These are phyloP conservation scores for Trametes elegans DNA, from an alignment of 768 basidiomycete genomes.

Conservation along the genomic window DNA sequence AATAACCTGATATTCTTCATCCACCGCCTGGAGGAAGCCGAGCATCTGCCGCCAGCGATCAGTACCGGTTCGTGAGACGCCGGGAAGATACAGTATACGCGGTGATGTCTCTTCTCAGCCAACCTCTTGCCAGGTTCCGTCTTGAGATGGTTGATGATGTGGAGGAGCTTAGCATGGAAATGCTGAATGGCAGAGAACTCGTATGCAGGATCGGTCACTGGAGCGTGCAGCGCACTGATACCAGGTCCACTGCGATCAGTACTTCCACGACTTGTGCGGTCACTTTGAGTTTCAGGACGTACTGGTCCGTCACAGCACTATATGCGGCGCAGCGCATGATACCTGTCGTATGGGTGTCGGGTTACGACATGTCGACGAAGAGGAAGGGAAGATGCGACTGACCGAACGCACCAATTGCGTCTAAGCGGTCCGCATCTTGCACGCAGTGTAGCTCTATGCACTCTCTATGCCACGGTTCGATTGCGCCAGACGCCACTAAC, in stretches of 20 bases:
- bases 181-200: constrained; percentile 67
- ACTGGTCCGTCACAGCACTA: constrained; percentile 37
- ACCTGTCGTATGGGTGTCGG: constrained; percentile 24
- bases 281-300: constrained; percentile 17
- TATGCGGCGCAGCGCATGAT: constrained; percentile 50
- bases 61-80: not conserved
- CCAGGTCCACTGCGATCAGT: too few relatives aligned
- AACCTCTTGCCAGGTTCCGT: constrained; percentile 66
- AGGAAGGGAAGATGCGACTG: too few relatives aligned
- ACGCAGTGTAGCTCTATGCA: constrained; percentile 78
- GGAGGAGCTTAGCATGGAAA: constrained; percentile 83
- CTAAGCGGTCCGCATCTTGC: constrained; percentile 52
- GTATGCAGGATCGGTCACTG: constrained; percentile 44
- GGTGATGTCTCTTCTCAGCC: constrained; percentile 68
- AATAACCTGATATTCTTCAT: constrained; percentile 46
- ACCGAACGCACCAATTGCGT: constrained; percentile 55
- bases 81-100: constrained; percentile 42
- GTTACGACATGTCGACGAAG: not conserved
- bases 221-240: constrained; percentile 44
- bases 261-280: too few relatives aligned
- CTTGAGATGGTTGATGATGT: constrained; percentile 73
- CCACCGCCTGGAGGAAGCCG: constrained; percentile 56
- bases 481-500: constrained; percentile 49
- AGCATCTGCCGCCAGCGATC: constrained; percentile 47
- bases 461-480: constrained; percentile 65